A percentile compares a stretch with the other conserved stretches of the same genome.
Evolutionary conservation across 768 basidiomycete genomes (phyloP).

Genomic region (Amanita molliuscula): DNA sequence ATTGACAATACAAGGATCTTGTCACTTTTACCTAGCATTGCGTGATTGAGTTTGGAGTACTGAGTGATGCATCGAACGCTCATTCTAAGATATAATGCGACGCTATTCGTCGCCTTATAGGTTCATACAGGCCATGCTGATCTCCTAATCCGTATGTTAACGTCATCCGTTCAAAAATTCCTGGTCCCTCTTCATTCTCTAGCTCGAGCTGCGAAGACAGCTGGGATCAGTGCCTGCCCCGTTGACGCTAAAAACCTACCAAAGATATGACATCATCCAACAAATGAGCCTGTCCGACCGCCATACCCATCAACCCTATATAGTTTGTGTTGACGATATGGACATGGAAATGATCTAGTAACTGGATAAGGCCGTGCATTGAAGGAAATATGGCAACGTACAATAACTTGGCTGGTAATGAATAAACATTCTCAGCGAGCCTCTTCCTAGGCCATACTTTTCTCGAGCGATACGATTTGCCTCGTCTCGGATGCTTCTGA

Average conservation of each 20-base stretch:
- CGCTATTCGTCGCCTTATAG: slow-evolving; percentile 16
- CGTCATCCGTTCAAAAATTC: slow-evolving; percentile 60
- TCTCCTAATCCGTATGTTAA: slow-evolving; percentile 79
- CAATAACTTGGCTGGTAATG: slow-evolving; percentile 98
- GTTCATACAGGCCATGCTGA: slow-evolving; percentile 58
- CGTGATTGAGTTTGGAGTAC: background rate
- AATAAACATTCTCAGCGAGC: slow-evolving; percentile 67
- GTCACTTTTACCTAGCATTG: background rate
- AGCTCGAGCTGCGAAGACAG: slow-evolving; percentile 34
- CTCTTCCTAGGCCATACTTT: slow-evolving; percentile 56
- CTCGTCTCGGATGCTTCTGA: slow-evolving; percentile 53
- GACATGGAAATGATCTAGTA: slow-evolving; percentile 84
- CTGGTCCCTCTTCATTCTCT: slow-evolving; percentile 40
- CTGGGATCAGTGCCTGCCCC: background rate
- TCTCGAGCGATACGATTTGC: slow-evolving; percentile 41
- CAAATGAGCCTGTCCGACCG: slow-evolving; percentile 86
- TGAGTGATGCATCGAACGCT: background rate
- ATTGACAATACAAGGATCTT: background rate
- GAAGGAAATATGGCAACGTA: slow-evolving; percentile 25
- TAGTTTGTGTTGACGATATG: slow-evolving; percentile 80
- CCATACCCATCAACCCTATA: slow-evolving; percentile 56
- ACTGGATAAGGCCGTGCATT: background rate
- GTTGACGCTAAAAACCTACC: slow-evolving; percentile 28
- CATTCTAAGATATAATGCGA: background rate
- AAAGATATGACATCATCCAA: slow-evolving; percentile 87